These are phyloP conservation scores for Eucalyptus tenuipes DNA, from an alignment of 345 rosid species.

Conservation along the genomic window DNA sequence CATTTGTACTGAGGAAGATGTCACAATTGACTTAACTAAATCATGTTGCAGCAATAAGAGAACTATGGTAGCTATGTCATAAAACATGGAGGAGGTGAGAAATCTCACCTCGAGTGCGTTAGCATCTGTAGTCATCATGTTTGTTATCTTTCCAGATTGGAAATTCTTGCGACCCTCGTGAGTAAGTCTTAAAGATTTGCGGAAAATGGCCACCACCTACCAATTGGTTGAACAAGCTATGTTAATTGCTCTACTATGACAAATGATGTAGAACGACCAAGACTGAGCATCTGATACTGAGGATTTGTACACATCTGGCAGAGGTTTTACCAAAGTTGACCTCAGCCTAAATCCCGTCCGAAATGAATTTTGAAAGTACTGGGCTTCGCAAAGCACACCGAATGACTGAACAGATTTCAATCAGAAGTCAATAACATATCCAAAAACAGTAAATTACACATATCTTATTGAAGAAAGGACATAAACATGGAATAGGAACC, in stretches of 20 bases:
- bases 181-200: slow-evolving; percentile 70
- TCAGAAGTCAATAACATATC: slow-evolving; percentile 1
- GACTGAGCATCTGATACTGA: background rate
- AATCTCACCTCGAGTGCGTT: slow-evolving; percentile 67
- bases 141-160: slow-evolving; percentile 80
- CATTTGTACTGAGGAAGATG: background rate
- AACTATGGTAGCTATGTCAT: background rate
- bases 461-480: background rate
- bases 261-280: background rate
- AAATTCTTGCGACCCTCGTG: slow-evolving; percentile 78
- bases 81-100: background rate
- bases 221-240: background rate
- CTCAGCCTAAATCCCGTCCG: slow-evolving; percentile 84
- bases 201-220: slow-evolving; percentile 91
- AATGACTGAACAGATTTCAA: slow-evolving; percentile 30
- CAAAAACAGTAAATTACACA: background rate
- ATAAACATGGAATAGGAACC: background rate
- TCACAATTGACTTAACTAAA: background rate
- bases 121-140: slow-evolving; percentile 94
- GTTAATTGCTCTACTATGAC: background rate
- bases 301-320: background rate
- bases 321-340: slow-evolving; percentile 70
- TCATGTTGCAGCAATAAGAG: background rate
- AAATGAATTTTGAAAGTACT: slow-evolving; percentile 75
- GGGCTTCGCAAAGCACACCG: slow-evolving; percentile 71